Percentiles rank a stretch among this genome's conserved stretches.
Conservation (phyloP, 306 rosid species). For the Begonia loranthoides region DNA sequence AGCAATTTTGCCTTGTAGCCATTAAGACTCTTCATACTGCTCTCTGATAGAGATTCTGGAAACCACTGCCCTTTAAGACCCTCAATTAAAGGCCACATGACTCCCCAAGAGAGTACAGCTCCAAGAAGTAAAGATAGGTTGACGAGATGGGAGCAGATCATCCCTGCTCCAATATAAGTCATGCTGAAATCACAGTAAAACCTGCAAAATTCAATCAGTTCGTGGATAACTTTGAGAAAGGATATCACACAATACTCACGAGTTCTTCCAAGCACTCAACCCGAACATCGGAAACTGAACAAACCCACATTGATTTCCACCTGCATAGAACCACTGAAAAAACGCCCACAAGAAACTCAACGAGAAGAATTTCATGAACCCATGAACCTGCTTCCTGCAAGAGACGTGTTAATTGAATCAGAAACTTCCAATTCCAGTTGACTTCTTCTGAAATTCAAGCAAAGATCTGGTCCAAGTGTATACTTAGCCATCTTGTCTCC, state of each 20-base stretch:
- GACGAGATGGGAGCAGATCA: constrained; percentile 95
- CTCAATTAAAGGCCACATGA: constrained; percentile 89
- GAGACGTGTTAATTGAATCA: too few species aligned
- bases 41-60: constrained; percentile 56
- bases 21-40: constrained; percentile 87
- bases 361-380: constrained; percentile 64
- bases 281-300: constrained; percentile 92
- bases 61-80: constrained; percentile 92
- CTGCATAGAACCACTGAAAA: constrained; percentile 89
- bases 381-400: constrained; percentile 90
- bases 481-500: constrained; percentile 87
- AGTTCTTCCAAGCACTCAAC: constrained; percentile 63
- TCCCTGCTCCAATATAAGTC: constrained; percentile 98
- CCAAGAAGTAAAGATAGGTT: constrained; percentile 87
- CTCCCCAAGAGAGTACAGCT: constrained; percentile 89
- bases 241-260: constrained; percentile 35
- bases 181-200: constrained; percentile 93
- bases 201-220: constrained; percentile 33
- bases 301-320: constrained; percentile 78
- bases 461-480: constrained; percentile 8
- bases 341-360: constrained; percentile 77
- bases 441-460: constrained; percentile 10
- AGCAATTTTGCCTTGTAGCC: constrained; percentile 62
- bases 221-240: background rate
- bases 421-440: constrained; percentile 13